phyloP scores from a whole-genome alignment of 208 protist genomes.

The Crithidia bombi region DNA sequence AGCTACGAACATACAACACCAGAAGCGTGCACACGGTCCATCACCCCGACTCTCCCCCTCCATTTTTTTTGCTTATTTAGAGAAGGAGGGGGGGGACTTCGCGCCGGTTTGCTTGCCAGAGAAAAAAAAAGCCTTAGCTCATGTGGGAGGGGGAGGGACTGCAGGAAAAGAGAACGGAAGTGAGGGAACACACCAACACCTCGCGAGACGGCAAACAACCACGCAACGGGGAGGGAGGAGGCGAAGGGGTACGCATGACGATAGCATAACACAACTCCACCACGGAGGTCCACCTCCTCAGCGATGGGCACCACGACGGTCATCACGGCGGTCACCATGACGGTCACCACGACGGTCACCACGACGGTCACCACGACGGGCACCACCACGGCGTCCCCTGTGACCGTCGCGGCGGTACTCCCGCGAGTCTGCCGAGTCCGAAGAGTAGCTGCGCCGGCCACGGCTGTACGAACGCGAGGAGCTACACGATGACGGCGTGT shows the following conservation, averaged over 20 bases:
- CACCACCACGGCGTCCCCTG: background rate
- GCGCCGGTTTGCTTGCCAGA: no score
- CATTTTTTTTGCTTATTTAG: no score
- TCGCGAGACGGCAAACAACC: background rate
- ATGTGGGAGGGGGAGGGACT: no score
- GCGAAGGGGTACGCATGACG: no score
- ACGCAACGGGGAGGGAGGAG: background rate
- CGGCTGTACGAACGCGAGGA: conserved; percentile 27
- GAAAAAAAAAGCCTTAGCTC: no score
- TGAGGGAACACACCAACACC: no score
- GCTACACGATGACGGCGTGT: conserved; percentile 24
- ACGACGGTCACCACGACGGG: conserved; percentile 22
- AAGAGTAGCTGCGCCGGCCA: conserved; percentile 25
- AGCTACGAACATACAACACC: no score
- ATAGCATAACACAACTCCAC: no score
- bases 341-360: conserved; percentile 11
- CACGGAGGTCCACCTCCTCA: conserved; percentile 27
- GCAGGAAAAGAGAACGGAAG: no score
- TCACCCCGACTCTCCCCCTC: no score
- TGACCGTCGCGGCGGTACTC: conserved; percentile 11
- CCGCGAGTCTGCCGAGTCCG: conserved; percentile 29
- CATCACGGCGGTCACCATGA: conserved; percentile 8
- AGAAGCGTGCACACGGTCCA: no score
- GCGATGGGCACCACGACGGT: conserved; percentile 11
- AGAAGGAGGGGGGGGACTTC: no score